A percentile compares a stretch with the other conserved stretches of the same genome.
Conservation (phyloP, 202 grass and related monocot species). For the Digitaria exilis region DNA sequence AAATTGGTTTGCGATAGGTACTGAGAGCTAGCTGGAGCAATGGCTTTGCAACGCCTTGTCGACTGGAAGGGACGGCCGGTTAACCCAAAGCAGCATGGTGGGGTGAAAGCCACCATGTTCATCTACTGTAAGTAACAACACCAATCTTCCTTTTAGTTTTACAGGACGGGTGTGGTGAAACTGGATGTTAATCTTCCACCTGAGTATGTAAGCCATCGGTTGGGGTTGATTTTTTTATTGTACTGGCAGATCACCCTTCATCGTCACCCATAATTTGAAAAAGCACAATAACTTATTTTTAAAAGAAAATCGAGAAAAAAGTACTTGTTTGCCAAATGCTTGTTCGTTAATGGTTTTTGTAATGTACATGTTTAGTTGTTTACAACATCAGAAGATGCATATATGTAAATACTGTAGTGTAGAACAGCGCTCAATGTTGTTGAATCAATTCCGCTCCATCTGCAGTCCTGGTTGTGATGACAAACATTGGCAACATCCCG, state of each 20-base stretch:
- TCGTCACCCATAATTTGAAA: neutral
- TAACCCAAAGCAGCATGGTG: slow-evolving; percentile 48
- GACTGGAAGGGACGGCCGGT: slow-evolving; percentile 58
- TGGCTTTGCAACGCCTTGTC: slow-evolving; percentile 52
- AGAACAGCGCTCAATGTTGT: neutral
- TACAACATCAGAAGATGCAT: neutral
- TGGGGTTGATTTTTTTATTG: neutral
- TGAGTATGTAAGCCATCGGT: neutral
- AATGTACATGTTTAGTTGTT: no score
- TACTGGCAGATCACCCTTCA: neutral
- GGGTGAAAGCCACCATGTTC: slow-evolving; percentile 52
- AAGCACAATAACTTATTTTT: neutral
- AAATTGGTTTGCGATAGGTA: neutral
- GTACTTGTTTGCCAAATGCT: neutral
- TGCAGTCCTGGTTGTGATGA: slow-evolving; percentile 58
- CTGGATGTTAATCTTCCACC: neutral
- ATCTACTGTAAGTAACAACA: slow-evolving; percentile 48
- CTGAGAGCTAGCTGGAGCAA: slow-evolving; percentile 8
- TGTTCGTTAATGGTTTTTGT: no score
- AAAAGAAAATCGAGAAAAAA: neutral
- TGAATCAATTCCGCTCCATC: no score
- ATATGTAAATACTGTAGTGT: neutral
- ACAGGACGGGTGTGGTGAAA: neutral
- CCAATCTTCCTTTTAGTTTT: neutral
- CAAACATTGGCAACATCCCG: slow-evolving; percentile 50